A percentile compares a stretch with the other conserved stretches of the same genome.
phyloP scores from a whole-genome alignment of 768 basidiomycete species.

The Sutorius australiensis region DNA sequence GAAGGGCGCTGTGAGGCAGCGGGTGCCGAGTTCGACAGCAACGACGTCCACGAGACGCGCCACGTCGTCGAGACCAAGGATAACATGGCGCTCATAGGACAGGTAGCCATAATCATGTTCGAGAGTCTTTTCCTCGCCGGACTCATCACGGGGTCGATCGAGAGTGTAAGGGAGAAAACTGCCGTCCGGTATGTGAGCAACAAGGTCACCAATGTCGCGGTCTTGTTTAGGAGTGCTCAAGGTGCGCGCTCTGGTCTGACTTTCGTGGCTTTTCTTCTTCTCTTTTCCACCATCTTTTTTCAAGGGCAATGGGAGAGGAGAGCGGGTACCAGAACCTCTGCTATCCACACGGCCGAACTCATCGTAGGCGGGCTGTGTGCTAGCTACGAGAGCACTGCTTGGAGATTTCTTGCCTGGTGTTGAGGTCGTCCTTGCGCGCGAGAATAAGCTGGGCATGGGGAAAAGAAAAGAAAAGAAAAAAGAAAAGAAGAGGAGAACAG shows the following conservation, averaged over 20 bases:
- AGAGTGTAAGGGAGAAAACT: conserved; percentile 51
- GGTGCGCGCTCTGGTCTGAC: conserved; percentile 38
- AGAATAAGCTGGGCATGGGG: conserved; percentile 73
- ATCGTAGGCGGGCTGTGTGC: conserved; percentile 38
- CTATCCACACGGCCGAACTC: conserved; percentile 64
- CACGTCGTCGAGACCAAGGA: conserved; percentile 73
- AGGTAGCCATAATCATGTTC: conserved; percentile 68
- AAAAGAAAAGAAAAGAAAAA: conserved; percentile 1
- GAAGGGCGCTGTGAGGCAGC: conserved; percentile 84
- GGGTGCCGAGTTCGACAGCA: conserved; percentile 62
- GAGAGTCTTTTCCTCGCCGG: conserved; percentile 37
- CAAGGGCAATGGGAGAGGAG: conserved; percentile 15
- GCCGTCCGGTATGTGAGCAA: conserved; percentile 46
- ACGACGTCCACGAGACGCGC: conserved; percentile 68
- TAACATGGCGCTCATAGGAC: conserved; percentile 66
- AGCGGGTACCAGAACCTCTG: conserved; percentile 36
- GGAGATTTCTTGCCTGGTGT: conserved; percentile 44
- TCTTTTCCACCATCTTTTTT: conserved; percentile 50
- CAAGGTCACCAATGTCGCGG: conserved; percentile 32
- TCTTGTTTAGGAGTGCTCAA: conserved; percentile 36
- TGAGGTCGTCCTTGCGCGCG: conserved; percentile 62
- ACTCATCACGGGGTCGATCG: conserved; percentile 42
- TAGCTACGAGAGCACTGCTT: conserved; percentile 4
- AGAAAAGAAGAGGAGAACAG: neutral
- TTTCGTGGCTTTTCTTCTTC: conserved; percentile 41